Base-by-base conservation (phyloP, 2,329 filamentous ascomycete species). In the Chaetothyriales sp. region DNA sequence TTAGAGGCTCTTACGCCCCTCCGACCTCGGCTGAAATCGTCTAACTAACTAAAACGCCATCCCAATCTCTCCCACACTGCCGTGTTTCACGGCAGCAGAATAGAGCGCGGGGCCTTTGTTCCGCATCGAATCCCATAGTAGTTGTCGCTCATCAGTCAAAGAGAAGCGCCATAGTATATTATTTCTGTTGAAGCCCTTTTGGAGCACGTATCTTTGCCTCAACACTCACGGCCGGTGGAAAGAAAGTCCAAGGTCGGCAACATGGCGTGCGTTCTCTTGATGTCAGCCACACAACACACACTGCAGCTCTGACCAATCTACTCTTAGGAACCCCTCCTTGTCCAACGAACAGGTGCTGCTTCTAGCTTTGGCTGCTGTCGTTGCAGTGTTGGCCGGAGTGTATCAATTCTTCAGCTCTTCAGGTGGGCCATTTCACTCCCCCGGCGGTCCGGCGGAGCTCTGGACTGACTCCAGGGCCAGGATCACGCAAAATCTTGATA, bases 401-500 rank as follows among this genome's bases (percentile, higher is more conserved):
- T 82, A 78, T 67, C 92, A 90, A 72, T 77, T 88, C 65, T 82
- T 75, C 66, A 80, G 78, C 64, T 76, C 88, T 89, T 44, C 37
- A 50, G 40, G 56, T 53, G 33, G 48, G 54, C 50, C 2, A 19
- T 25, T 15, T 15, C 2, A 19, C 20, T 15, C 5, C 33, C 15
- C 4, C 13, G 15, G 33, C 15, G 9, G 19, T 44, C 15, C 20
- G 20, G 43, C 49, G 18, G 40, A 43, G 18, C 25, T 19, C 33
- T 13, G 15, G 15, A 2, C 33, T 40, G 9, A 46, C 19, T 20
- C 7, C 18, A 47, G 18, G 20, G 18, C 46, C 67, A 89, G 87
- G 82, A 66, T 76, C 82, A 57, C 81, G 83, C 69, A 89, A 86
- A 70, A 83, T 92, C 58, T 80, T 98, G 62, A 90, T 90, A 73